These are phyloP conservation scores for Beauveria asiatica DNA, from an alignment of 2,329 filamentous ascomycete species.

Conservation along the genomic window DNA sequence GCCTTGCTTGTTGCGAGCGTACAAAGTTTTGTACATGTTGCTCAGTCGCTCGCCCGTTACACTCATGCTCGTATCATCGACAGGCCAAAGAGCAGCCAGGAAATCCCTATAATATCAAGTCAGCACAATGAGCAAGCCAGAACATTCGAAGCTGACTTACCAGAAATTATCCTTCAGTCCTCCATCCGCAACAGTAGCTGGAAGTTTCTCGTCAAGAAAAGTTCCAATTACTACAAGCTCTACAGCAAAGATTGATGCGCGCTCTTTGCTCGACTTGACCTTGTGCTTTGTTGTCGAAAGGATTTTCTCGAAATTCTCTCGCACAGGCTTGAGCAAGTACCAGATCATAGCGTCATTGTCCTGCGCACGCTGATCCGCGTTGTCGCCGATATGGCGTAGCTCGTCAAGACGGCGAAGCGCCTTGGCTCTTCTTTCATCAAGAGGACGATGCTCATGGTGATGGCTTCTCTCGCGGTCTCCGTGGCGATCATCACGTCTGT, in stretches of 20 bases:
- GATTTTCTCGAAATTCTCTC: slow-evolving; percentile 50
- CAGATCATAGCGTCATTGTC: slow-evolving; percentile 40
- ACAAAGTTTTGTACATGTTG: slow-evolving; percentile 35
- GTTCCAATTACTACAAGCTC: slow-evolving; percentile 55
- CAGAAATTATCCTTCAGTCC: slow-evolving; percentile 42
- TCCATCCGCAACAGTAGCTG: slow-evolving; percentile 32
- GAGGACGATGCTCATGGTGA: slow-evolving; percentile 22
- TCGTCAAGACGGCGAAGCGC: slow-evolving; percentile 34
- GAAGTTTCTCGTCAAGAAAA: slow-evolving; percentile 44
- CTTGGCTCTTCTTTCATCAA: slow-evolving; percentile 33
- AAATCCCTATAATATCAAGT: slow-evolving; percentile 29
- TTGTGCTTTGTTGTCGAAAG: slow-evolving; percentile 53
- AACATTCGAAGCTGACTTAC: slow-evolving; percentile 26
- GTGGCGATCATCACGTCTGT: slow-evolving; percentile 12
- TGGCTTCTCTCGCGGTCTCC: slow-evolving; percentile 17
- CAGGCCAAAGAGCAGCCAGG: slow-evolving; percentile 36
- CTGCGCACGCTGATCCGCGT: slow-evolving; percentile 38
- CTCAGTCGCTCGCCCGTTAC: slow-evolving; percentile 36
- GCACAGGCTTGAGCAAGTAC: slow-evolving; percentile 48
- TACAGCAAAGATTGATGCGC: slow-evolving; percentile 52
- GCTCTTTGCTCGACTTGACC: slow-evolving; percentile 52
- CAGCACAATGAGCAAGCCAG: not conserved
- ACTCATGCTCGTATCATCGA: slow-evolving; percentile 35
- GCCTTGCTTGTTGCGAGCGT: slow-evolving; percentile 25
- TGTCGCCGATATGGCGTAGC: slow-evolving; percentile 37